A percentile compares a stretch with the other conserved stretches of the same genome.
phyloP scores from a whole-genome alignment of 2,329 filamentous ascomycete species.

The Tolypocladium guangdongense region DNA sequence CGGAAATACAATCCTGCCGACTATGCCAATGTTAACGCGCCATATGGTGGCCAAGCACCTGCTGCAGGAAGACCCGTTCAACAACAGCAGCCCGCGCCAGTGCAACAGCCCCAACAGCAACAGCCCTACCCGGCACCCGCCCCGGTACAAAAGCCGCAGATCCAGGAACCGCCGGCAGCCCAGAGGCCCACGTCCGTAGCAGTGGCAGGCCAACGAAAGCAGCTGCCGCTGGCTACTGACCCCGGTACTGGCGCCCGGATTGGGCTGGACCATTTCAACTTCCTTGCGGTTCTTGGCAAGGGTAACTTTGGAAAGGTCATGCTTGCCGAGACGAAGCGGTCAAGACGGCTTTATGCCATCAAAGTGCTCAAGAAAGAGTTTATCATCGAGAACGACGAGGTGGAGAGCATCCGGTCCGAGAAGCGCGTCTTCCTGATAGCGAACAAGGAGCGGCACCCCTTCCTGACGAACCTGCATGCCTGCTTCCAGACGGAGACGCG shows the following conservation, averaged over 20 bases:
- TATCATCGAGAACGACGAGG: constrained; percentile 98
- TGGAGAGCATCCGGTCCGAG: constrained; percentile 94
- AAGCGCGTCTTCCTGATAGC: constrained; percentile 96
- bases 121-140: constrained; percentile 21
- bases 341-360: constrained; percentile 89
- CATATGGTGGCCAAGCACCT: constrained; percentile 26
- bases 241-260: constrained; percentile 73
- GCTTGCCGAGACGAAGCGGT: constrained; percentile 92
- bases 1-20: constrained; percentile 68
- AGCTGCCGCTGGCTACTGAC: constrained; percentile 59
- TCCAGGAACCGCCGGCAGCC: constrained; percentile 21
- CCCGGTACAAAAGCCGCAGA: constrained; percentile 27
- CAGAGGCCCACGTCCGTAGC: constrained; percentile 18
- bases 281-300: constrained; percentile 93
- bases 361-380: constrained; percentile 99
- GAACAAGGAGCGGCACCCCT: constrained; percentile 93
- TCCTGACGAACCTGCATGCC: constrained; percentile 87
- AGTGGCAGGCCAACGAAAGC: constrained; percentile 36
- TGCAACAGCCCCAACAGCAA: constrained; percentile 23
- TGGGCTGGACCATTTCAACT: constrained; percentile 97
- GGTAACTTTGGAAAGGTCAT: constrained; percentile 99
- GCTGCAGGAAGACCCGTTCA: constrained; percentile 21
- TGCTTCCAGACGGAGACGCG: constrained; percentile 98
- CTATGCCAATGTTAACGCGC: constrained; percentile 51
- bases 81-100: constrained; percentile 18